phyloP scores from a whole-genome alignment of 2,329 filamentous ascomycete genomes.

The Sclerotinia borealis region DNA sequence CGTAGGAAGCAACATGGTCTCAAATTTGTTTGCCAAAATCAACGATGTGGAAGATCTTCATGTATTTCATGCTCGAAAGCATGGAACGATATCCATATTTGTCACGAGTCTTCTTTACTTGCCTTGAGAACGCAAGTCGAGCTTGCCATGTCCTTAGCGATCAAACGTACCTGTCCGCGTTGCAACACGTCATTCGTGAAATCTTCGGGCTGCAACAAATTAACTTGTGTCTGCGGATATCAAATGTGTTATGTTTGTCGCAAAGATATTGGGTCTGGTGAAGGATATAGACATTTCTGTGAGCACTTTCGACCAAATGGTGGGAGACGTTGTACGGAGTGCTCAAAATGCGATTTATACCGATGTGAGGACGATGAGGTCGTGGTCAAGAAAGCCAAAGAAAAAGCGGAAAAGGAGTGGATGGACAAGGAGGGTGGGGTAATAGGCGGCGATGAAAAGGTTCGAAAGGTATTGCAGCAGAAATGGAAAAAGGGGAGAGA shows the following conservation, averaged over 20 bases:
- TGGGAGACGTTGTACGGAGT: slow-evolving; percentile 69
- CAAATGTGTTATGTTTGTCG: slow-evolving; percentile 98
- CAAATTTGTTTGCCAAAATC: slow-evolving; percentile 70
- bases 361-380: slow-evolving; percentile 66
- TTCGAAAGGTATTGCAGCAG: slow-evolving; percentile 51
- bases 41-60: slow-evolving; percentile 61
- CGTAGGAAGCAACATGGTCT: slow-evolving; percentile 65
- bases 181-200: slow-evolving; percentile 94
- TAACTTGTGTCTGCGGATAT: slow-evolving; percentile 93
- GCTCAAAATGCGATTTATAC: slow-evolving; percentile 71
- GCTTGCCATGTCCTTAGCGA: slow-evolving; percentile 84
- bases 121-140: slow-evolving; percentile 86
- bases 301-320: slow-evolving; percentile 85
- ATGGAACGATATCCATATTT: slow-evolving; percentile 86
- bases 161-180: slow-evolving; percentile 90
- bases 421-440: slow-evolving; percentile 55
- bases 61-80: slow-evolving; percentile 77
- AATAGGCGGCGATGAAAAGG: slow-evolving; percentile 49
- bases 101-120: slow-evolving; percentile 75
- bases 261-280: slow-evolving; percentile 57
- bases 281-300: slow-evolving; percentile 92
- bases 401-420: slow-evolving; percentile 68
- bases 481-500: slow-evolving; percentile 32
- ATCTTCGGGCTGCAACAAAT: slow-evolving; percentile 89
- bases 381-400: slow-evolving; percentile 61